A percentile compares a stretch with the other conserved stretches of the same genome.
phyloP scores from a whole-genome alignment of 805 yeast species.

The Candida chauliodis region DNA sequence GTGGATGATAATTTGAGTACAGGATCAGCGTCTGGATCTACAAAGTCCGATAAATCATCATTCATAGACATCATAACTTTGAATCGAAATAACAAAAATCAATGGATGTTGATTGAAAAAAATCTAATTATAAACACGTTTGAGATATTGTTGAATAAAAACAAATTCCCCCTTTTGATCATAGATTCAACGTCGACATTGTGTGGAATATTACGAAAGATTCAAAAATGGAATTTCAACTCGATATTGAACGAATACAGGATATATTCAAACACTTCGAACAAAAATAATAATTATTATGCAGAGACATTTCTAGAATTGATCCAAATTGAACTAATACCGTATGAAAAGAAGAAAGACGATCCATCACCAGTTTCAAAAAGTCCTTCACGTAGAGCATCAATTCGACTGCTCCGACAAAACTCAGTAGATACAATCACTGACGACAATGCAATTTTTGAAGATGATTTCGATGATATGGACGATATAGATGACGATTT shows the following conservation, averaged over 20 bases:
- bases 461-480: conserved; percentile 29
- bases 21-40: not conserved
- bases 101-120: conserved; percentile 76
- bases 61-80: conserved; percentile 23
- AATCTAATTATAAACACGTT: conserved; percentile 63
- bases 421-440: conserved; percentile 3
- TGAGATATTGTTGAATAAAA: conserved; percentile 58
- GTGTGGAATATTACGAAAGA: conserved; percentile 74
- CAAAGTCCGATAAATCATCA: not conserved
- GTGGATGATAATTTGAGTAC: conserved; percentile 2
- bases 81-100: conserved; percentile 39
- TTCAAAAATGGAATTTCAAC: conserved; percentile 86
- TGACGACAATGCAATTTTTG: conserved; percentile 9
- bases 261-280: conserved; percentile 53
- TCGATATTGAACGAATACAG: conserved; percentile 84
- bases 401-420: conserved; percentile 4
- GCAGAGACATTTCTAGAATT: conserved; percentile 83
- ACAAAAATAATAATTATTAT: conserved; percentile 56
- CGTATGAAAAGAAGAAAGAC: conserved; percentile 25
- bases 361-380: not conserved
- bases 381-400: conserved; percentile 1
- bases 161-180: conserved; percentile 64
- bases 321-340: conserved; percentile 50
- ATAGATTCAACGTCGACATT: conserved; percentile 79
- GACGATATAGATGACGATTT: conserved; percentile 43